Evolutionary conservation across 495 filamentous ascomycete genomes (phyloP).

Genomic region (Aspergillus asperescens): DNA sequence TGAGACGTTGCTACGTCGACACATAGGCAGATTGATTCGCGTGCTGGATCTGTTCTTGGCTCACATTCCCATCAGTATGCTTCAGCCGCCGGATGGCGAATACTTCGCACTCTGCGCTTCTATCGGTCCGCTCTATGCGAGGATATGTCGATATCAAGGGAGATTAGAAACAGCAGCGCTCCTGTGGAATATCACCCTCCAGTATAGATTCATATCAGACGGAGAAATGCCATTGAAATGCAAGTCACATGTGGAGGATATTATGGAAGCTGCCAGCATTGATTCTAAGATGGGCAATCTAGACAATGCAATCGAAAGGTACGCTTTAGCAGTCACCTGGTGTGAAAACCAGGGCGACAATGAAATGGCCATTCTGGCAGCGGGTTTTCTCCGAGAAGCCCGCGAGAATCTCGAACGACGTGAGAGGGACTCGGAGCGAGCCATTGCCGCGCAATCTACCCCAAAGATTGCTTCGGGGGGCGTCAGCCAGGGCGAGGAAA

Average conservation of each 20-base stretch:
- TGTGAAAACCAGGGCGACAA: neutral
- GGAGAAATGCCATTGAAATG: neutral
- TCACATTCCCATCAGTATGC: neutral
- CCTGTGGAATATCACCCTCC: neutral
- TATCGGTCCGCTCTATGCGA: neutral
- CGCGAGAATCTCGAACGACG: neutral
- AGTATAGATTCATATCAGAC: neutral
- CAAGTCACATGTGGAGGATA: neutral
- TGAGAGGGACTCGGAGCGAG: neutral
- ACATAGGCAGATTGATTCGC: neutral
- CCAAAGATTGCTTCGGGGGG: neutral
- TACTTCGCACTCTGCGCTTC: neutral
- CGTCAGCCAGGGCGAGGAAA: neutral
- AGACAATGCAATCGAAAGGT: neutral
- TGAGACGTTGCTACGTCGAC: neutral
- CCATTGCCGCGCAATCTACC: neutral
- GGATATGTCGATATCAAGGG: neutral
- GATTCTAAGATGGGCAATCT: neutral
- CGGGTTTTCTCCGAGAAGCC: neutral
- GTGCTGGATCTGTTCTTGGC: neutral
- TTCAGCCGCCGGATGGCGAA: neutral
- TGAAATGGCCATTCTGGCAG: neutral
- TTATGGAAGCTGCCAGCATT: neutral
- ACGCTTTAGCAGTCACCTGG: neutral
- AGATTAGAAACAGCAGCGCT: neutral